Conservation (phyloP, 1,284 basidiomycete species). For the Albatrellus sp. region DNA sequence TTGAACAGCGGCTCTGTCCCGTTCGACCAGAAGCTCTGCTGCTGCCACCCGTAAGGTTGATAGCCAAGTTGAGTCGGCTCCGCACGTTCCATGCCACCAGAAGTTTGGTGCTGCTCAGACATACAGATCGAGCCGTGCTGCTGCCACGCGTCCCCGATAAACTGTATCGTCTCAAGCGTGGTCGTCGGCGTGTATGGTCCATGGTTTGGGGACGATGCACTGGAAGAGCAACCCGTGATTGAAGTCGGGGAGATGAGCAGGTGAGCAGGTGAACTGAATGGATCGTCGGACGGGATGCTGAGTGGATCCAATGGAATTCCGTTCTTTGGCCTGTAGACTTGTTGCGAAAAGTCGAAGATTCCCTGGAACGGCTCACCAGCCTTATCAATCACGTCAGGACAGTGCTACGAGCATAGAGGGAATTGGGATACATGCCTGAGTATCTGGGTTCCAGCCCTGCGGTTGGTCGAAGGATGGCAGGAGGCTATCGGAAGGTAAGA, state of each 20-base stretch:
- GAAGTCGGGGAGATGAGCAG: constrained; percentile 21
- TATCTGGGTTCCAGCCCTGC: constrained; percentile 25
- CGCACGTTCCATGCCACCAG: too few relatives aligned
- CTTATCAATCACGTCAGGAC: background rate
- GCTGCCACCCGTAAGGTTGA: constrained; percentile 21
- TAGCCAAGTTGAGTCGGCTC: constrained; percentile 16
- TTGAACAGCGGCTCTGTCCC: constrained; percentile 23
- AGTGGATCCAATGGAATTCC: constrained; percentile 24
- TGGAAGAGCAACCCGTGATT: constrained; percentile 25
- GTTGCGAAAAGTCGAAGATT: constrained; percentile 9
- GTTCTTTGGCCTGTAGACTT: constrained; percentile 23
- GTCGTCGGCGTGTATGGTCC: constrained; percentile 10
- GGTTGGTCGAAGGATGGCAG: constrained; percentile 22
- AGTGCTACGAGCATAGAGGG: background rate
- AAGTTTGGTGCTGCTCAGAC: background rate
- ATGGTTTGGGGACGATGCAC: constrained; percentile 18
- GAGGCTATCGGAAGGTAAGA: constrained; percentile 22
- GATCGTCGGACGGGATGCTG: constrained; percentile 22
- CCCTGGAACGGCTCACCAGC: constrained; percentile 27
- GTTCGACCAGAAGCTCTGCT: constrained; percentile 16
- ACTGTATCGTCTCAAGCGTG: constrained; percentile 9
- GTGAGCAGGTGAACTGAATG: constrained; percentile 17
- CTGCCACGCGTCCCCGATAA: constrained; percentile 12
- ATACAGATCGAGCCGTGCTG: constrained; percentile 8
- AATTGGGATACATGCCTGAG: constrained; percentile 12